Conservation (phyloP, 1,284 basidiomycete genomes). For the Boletus holoroseus region DNA sequence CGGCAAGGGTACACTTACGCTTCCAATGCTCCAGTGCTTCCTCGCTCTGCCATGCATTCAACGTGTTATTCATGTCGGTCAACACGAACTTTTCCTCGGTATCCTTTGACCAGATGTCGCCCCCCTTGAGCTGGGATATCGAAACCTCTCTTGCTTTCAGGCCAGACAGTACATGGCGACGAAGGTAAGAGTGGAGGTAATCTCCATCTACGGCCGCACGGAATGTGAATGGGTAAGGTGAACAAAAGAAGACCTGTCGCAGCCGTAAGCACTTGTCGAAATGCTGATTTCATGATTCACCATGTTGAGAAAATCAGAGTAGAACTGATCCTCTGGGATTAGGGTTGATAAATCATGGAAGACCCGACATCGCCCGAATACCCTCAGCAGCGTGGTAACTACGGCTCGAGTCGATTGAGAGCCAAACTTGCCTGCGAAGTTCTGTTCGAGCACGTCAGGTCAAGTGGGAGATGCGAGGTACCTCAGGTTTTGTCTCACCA, state of each 20-base stretch:
- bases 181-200: slow-evolving; percentile 62
- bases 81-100: slow-evolving; percentile 46
- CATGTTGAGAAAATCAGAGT: slow-evolving; percentile 67
- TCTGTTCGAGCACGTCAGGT: slow-evolving; percentile 41
- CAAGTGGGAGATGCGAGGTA: neutral
- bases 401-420: slow-evolving; percentile 65
- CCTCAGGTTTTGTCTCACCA: slow-evolving; percentile 48
- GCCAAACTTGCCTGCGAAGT: slow-evolving; percentile 64
- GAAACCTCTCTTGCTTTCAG: slow-evolving; percentile 52
- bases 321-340: slow-evolving; percentile 42
- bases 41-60: slow-evolving; percentile 56
- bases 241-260: slow-evolving; percentile 73
- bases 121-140: slow-evolving; percentile 43
- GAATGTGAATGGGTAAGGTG: slow-evolving; percentile 57
- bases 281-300: slow-evolving; percentile 39
- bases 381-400: slow-evolving; percentile 58
- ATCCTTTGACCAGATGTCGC: slow-evolving; percentile 29
- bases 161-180: slow-evolving; percentile 46
- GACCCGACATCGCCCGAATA: slow-evolving; percentile 71
- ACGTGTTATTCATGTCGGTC: slow-evolving; percentile 54
- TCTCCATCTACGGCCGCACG: slow-evolving; percentile 51
- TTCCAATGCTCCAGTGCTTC: slow-evolving; percentile 72
- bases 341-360: slow-evolving; percentile 64
- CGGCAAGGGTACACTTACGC: slow-evolving; percentile 42
- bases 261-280: slow-evolving; percentile 9